phyloP scores from a whole-genome alignment of 805 yeast genomes.

The Lachancea fermentati region DNA sequence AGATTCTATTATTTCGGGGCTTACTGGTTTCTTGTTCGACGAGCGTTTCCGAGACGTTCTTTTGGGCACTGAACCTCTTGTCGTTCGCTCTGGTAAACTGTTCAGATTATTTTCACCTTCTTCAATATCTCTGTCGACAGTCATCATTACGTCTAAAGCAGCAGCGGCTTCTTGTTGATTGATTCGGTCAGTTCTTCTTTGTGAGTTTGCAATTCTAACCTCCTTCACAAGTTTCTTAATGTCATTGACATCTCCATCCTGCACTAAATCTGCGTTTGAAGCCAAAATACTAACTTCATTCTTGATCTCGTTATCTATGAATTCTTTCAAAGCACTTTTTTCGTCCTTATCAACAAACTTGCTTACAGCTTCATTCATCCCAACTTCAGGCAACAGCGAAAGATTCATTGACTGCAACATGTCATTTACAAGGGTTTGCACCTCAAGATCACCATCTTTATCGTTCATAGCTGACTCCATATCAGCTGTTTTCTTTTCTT shows the following conservation, averaged over 20 bases:
- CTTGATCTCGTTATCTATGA: conserved; percentile 50
- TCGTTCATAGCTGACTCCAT: conserved; percentile 13
- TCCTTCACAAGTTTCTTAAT: conserved; percentile 41
- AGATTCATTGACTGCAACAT: conserved; percentile 59
- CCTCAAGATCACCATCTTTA: conserved; percentile 40
- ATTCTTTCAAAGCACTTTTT: conserved; percentile 60
- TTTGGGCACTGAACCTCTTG: not conserved
- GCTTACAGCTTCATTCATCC: conserved; percentile 67
- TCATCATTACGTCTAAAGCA: not conserved
- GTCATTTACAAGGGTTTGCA: conserved; percentile 58
- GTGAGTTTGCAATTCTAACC: conserved; percentile 34
- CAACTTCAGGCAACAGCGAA: conserved; percentile 65
- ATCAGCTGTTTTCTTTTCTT: conserved; percentile 13
- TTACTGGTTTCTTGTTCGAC: not conserved
- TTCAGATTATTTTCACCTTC: not conserved
- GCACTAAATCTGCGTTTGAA: conserved; percentile 35
- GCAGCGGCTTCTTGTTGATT: conserved; percentile 5
- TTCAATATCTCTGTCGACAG: not conserved
- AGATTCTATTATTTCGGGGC: conserved; percentile 2
- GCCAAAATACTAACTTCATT: conserved; percentile 47
- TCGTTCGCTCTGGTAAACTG: not conserved
- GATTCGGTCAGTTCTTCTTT: conserved; percentile 5
- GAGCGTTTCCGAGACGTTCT: no score
- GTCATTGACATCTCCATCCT: conserved; percentile 37
- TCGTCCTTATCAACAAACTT: conserved; percentile 80